These are phyloP conservation scores for Pontederia crassipes DNA, from an alignment of 176 grass and related monocot genomes.

Conservation along the genomic window DNA sequence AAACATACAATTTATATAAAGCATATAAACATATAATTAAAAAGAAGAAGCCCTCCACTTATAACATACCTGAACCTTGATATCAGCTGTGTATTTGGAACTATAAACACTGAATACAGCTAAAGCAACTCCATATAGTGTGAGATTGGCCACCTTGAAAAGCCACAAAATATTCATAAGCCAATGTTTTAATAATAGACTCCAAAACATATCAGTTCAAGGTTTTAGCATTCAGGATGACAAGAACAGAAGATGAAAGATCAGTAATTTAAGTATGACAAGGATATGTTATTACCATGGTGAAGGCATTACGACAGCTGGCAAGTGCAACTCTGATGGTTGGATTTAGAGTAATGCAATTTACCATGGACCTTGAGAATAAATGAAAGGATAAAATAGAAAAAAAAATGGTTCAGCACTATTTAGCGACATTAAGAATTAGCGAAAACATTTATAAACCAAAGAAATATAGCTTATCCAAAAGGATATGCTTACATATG, in stretches of 20 bases:
- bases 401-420: no score
- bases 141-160: constrained; percentile 77
- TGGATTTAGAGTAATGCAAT: constrained; percentile 90
- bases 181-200: no score
- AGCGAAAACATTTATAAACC: no score
- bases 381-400: background rate
- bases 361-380: constrained; percentile 83
- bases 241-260: no score
- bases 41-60: background rate
- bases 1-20: constrained; percentile 6
- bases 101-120: constrained; percentile 59
- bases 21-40: constrained; percentile 12
- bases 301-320: constrained; percentile 97
- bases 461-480: background rate
- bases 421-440: no score
- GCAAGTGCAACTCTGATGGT: constrained; percentile 89
- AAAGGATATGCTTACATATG: constrained; percentile 61
- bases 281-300: constrained; percentile 42
- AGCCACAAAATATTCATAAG: background rate
- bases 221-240: background rate
- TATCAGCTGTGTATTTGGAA: constrained; percentile 28
- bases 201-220: background rate
- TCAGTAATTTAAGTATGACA: no score
- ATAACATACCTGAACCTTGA: constrained; percentile 64
- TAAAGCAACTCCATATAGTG: constrained; percentile 79